Base-by-base conservation (phyloP, 345 rosid species). In the Corymbia maculata region DNA sequence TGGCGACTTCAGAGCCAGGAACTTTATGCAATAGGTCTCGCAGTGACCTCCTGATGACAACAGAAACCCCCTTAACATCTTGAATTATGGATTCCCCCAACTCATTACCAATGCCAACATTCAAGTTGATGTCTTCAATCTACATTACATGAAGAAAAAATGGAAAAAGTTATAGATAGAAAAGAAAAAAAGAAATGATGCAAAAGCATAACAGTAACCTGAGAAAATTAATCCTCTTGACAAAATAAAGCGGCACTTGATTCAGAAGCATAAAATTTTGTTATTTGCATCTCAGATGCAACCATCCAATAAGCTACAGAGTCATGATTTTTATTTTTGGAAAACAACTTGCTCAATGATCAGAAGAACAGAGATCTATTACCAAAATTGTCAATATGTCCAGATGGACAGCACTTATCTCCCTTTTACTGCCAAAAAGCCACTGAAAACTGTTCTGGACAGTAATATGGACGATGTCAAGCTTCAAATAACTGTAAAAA, bases 41-140 rank as follows among this genome's bases (percentile, higher is more conserved):
- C 86, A 98, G 95, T 90, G 98, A 93, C 94, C 99, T 95, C 89
- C 79, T 89, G 89, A 97, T 93, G 86, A 94, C 93, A 90, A 98
- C 94, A 91, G 99, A 95, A 89, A 98, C 92, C 89, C 99, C 99
- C 90, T 95, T 94, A 79, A 98, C 97, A 93, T 94, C 97, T 91
- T 94, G 97, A 90, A 98, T 94, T 90, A 96, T 98, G 95, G 96
- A 97, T 93, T 95, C 98, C 88, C 99, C 97, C 88, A 98, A 51
- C 79, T 96, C 95, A 53, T 91, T 90, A 90, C 96, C 98, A 87
- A 92, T 89, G 61, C 98, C 99, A 88, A 97, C 97, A 93, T 98
- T 98, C 89, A 98, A 94, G 93, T 96, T 97, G 94, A 98, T 96
- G 88, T 98, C 98, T 92, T 95, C 95, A 87, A 98, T 96, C 99